Evolutionary conservation across 352 stramenopile genomes (phyloP), one percentile per base, ranked within the genome.

Genomic region (Thalassiosira livingstoniorum): DNA sequence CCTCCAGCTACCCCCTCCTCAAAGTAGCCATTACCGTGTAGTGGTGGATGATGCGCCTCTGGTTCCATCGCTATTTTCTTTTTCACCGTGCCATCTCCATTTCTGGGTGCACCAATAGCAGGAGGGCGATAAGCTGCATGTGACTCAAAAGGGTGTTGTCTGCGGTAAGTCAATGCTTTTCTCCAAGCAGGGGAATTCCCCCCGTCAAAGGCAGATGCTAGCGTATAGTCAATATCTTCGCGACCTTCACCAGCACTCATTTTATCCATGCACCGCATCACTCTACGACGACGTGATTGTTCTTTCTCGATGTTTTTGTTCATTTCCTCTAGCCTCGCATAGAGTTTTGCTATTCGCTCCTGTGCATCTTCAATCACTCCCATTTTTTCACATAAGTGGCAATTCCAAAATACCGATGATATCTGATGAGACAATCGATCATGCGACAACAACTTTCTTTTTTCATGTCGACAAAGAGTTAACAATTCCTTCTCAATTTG

Each of bases 181-280:
- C 78, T 76, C 61, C 65, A 79, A 39, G 54, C 58, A 1, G 80
- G 73, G n/a, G 32, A 63, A 57, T 77, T 55, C 11, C 43, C 64
- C 3, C 39, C 69, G 27, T 92, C 78, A 79, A 92, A 92, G 7
- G 89, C 78, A n/a, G 77, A 85, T 11, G 87, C 87, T 31, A 94
- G 69, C 43, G 92, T 90, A 74, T 94, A 94, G 71, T 92, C 90
- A 83, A 94, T 94, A 75, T 94, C 90, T 18, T 88, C 78, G n/a
- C 75, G n/a, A 4, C 87, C 90, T 75, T 92, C 87, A 7, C 63
- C 82, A 2, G 88, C 78, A 64, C 88, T 79, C 85, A 94, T 93
- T 61, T 77, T 84, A 84, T 94, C 90, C 75, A 94, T 78, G 39
- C 86, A 86, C 74, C 87, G 86, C 89, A 95, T 94, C 11, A 95